Evolutionary conservation across 306 rosid species (phyloP), one percentile per base, ranked within the genome.

Genomic region (Trifolium dubium): DNA sequence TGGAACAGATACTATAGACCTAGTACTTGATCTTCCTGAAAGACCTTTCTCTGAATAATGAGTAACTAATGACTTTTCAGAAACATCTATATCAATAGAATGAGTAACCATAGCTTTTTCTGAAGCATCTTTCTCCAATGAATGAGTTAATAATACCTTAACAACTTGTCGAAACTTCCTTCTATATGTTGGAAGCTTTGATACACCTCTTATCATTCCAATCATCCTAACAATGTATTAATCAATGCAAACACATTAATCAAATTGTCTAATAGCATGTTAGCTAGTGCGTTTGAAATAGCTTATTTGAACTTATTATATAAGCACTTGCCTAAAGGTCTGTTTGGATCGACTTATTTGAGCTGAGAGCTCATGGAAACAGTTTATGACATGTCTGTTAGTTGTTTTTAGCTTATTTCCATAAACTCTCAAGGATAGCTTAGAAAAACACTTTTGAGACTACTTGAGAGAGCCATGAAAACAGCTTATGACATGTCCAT

Each of bases 111-210:
- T 74, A 74, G 74, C 82, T 87, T 85, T 86, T 64, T 13, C 64
- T 34, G 81, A 54, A 34, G 8, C 74, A 55, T 75, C 77, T 64
- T 75, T 70, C 67, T 66, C 85, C 75, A 69, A 3, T 31, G 75
- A 80, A 75, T 87, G 58, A 14, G 87, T 5, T 2, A 84, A 44
- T 15, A 92, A 53, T 37, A 69, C 84, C 86, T 92, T 92, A 79
- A 88, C 92, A 10, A 92, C 80, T 5, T 85, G 90, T 0, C 85
- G 88, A 78, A 76, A 92, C 72, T 74, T 86, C 78, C 97, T 83
- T 69, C 93, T 81, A 67, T 89, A 88, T 8, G 97, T 92, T 10
- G 96, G 97, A 55, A 92, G 74, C 82, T 85, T 89, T 14, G 97
- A 80, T 39, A 84, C 64, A 43, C 96, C 86, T 76, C 87, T 86